Conservation (phyloP, 352 stramenopile species). For the Globisporangium cederbergense region DNA sequence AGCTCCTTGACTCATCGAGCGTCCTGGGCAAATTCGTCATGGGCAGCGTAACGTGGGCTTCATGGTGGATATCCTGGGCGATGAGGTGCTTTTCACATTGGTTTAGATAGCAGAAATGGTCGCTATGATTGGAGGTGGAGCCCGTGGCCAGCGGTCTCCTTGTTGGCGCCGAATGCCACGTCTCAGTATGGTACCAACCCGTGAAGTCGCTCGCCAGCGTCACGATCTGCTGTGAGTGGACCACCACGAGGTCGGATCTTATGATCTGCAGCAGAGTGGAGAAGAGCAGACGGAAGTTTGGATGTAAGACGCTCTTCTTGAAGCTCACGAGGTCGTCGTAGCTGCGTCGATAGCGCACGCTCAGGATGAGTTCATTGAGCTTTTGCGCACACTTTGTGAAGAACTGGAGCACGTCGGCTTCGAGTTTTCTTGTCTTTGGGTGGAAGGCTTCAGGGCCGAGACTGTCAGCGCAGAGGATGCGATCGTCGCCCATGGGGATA, state of each 20-base stretch:
- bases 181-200: conserved; percentile 37
- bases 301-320: conserved; percentile 27
- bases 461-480: conserved; percentile 58
- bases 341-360: conserved; percentile 32
- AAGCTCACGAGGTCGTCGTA: conserved; percentile 46
- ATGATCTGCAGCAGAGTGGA: conserved; percentile 36
- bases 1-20: conserved; percentile 47
- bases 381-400: conserved; percentile 27
- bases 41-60: conserved; percentile 38
- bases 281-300: conserved; percentile 38
- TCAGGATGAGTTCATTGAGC: conserved; percentile 35
- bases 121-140: neutral
- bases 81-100: conserved; percentile 36
- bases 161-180: conserved; percentile 44
- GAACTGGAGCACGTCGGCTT: conserved; percentile 55
- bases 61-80: conserved; percentile 43
- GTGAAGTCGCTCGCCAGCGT: conserved; percentile 66
- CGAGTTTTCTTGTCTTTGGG: conserved; percentile 27
- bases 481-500: conserved; percentile 46
- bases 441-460: conserved; percentile 49
- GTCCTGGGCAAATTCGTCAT: conserved; percentile 77
- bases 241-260: conserved; percentile 38
- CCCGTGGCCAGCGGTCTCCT: conserved; percentile 26
- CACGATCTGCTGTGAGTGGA: conserved; percentile 73
- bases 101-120: conserved; percentile 60